phyloP scores from a whole-genome alignment of 495 filamentous ascomycete genomes.

The Daldinia loculata region DNA sequence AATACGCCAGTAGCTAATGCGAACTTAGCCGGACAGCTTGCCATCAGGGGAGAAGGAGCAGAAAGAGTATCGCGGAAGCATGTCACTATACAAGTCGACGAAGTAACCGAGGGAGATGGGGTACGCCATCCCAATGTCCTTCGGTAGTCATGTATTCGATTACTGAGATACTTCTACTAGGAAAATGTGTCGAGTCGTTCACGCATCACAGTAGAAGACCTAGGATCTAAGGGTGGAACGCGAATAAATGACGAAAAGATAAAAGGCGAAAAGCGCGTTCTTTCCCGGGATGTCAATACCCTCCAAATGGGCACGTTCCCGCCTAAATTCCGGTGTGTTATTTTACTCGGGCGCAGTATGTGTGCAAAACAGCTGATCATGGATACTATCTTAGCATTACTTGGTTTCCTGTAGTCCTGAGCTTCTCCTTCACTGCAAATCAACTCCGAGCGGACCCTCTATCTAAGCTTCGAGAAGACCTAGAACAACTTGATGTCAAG shows the following conservation, averaged over 20 bases:
- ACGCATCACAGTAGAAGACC: constrained; percentile 69
- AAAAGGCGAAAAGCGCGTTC: constrained; percentile 60
- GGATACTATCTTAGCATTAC: constrained; percentile 62
- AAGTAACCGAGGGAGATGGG: constrained; percentile 72
- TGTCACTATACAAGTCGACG: constrained; percentile 75
- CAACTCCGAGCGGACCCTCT: constrained; percentile 75
- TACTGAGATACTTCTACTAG: constrained; percentile 48
- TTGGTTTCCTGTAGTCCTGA: constrained; percentile 84
- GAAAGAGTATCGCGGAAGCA: constrained; percentile 89
- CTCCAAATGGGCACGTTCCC: constrained; percentile 73
- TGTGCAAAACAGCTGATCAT: constrained; percentile 8
- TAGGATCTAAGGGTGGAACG: constrained; percentile 82
- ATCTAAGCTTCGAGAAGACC: constrained; percentile 65
- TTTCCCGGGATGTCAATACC: constrained; percentile 66
- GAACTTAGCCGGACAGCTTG: constrained; percentile 61
- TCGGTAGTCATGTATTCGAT: not conserved
- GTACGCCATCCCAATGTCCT: constrained; percentile 56
- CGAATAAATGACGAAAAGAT: constrained; percentile 75
- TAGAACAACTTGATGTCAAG: constrained; percentile 90
- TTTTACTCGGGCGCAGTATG: not conserved
- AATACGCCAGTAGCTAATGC: constrained; percentile 9
- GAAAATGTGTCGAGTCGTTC: constrained; percentile 69
- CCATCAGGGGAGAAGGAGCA: constrained; percentile 64
- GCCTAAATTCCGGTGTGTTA: constrained; percentile 59
- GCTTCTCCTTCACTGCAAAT: constrained; percentile 81